Evolutionary conservation across 2,329 filamentous ascomycete species (phyloP), one percentile per base, ranked within the genome.

Genomic region (Colletotrichum spinosum): DNA sequence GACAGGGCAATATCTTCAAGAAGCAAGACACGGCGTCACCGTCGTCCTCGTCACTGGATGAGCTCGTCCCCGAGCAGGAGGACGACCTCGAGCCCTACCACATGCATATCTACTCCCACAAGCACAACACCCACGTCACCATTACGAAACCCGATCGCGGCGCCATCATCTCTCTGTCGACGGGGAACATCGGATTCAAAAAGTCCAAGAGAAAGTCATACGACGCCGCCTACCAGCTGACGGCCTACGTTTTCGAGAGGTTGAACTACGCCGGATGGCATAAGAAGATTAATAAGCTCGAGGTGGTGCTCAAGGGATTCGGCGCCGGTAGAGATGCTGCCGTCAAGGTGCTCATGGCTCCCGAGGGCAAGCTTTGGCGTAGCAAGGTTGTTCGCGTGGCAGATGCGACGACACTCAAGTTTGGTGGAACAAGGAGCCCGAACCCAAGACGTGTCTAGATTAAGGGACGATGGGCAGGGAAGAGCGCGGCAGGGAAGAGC

Each of bases 71-170:
- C 42, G 69, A 70, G 5, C 68, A 63, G 2, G 79, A 83, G 49
- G 74, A 81, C 55, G 70, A 77, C 12, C 68, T 81, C 42, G 86
- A 91, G 74, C 90, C 92, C 2, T 93, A 93, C 81, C 93, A 97
- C 77, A 86, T 99, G 69, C 93, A 97, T 81, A 84, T 99, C 76
- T 95, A 89, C 80, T 82, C 91, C 35, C 90, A 92, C 77, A 97
- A 93, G 81, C 96, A 97, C 86, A 99, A 99, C 82, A 96, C 93
- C 17, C 93, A 98, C 79, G 87, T 99, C 73, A 97, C 94, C 1
- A 87, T 97, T 70, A 93, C 94, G 25, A 90, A 90, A 73, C 94
- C 96, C 35, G 90, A 93, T 76, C 86, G 91, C 52, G 87, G 93
- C 69, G 87, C 93, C 35, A 86, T 98, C 69, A 84, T 99, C 69